A percentile compares a stretch with the other conserved stretches of the same genome.
phyloP scores from a whole-genome alignment of 2,329 filamentous ascomycete genomes.

The Fusarium pilosicola region DNA sequence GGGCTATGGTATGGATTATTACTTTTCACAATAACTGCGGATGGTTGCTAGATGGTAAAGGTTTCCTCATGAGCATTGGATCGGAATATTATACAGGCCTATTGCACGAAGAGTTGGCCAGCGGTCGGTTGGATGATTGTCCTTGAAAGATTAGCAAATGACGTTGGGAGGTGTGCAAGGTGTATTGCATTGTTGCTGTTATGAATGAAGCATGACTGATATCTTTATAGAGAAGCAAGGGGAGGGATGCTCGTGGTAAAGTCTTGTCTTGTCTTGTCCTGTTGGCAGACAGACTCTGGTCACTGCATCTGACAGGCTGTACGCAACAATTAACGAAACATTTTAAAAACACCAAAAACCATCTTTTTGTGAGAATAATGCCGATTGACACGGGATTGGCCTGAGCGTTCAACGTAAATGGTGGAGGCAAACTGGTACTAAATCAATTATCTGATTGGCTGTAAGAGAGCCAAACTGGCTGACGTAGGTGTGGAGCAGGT shows the following conservation, averaged over 20 bases:
- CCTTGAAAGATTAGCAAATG: slow-evolving; percentile 17
- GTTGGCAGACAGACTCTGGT: background rate
- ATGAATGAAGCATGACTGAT: slow-evolving; percentile 23
- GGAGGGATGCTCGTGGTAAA: slow-evolving; percentile 6
- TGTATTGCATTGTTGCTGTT: slow-evolving; percentile 18
- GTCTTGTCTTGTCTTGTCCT: background rate
- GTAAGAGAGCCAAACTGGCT: slow-evolving; percentile 26
- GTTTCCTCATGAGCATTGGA: slow-evolving; percentile 30
- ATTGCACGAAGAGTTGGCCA: slow-evolving; percentile 14
- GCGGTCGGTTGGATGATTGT: slow-evolving; percentile 37
- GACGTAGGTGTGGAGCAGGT: slow-evolving; percentile 43
- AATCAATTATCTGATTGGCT: slow-evolving; percentile 19
- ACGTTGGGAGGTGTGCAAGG: slow-evolving; percentile 2
- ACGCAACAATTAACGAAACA: slow-evolving; percentile 27
- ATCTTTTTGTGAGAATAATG: background rate
- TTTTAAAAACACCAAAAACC: slow-evolving; percentile 3
- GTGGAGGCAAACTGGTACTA: background rate
- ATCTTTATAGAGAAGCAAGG: slow-evolving; percentile 17
- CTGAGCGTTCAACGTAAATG: background rate
- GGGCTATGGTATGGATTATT: slow-evolving; percentile 30
- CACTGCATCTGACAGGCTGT: slow-evolving; percentile 10
- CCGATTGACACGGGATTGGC: no score
- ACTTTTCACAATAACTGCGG: slow-evolving; percentile 34
- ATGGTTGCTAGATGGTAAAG: slow-evolving; percentile 12
- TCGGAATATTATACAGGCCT: slow-evolving; percentile 33